These are phyloP conservation scores for Prosopis cineraria DNA, from an alignment of 306 rosid genomes.

Conservation along the genomic window DNA sequence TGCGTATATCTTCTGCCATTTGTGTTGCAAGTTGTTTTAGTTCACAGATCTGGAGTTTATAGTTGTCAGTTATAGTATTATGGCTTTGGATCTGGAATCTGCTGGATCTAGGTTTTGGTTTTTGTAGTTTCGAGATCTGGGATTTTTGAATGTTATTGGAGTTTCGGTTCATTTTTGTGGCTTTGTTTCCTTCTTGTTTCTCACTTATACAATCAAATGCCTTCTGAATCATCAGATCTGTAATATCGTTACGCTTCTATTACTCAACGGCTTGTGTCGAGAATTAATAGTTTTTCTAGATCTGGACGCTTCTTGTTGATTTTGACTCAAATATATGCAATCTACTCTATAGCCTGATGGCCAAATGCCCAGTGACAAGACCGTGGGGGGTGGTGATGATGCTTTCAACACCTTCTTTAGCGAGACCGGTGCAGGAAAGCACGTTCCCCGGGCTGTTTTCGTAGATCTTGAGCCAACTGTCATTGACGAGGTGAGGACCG, in stretches of 20 bases:
- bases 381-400: constrained; percentile 74
- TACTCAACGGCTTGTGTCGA: background rate
- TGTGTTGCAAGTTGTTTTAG: background rate
- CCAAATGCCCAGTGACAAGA: constrained; percentile 83
- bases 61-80: background rate
- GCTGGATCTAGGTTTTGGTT: background rate
- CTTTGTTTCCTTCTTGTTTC: background rate
- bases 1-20: background rate
- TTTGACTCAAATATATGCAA: background rate
- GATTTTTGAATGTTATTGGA: background rate
- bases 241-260: background rate
- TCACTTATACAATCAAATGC: background rate
- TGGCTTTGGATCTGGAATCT: background rate
- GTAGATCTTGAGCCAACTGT: constrained; percentile 95
- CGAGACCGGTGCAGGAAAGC: constrained; percentile 91
- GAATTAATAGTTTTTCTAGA: too few relatives aligned
- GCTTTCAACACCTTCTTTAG: constrained; percentile 97
- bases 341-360: constrained; percentile 71
- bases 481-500: constrained; percentile 90
- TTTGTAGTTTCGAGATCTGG: background rate
- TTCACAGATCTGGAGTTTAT: background rate
- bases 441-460: constrained; percentile 91
- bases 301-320: background rate
- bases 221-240: background rate
- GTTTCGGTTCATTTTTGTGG: background rate